phyloP scores from a whole-genome alignment of 2,329 filamentous ascomycete genomes.

The Pseudopyricularia javanii region DNA sequence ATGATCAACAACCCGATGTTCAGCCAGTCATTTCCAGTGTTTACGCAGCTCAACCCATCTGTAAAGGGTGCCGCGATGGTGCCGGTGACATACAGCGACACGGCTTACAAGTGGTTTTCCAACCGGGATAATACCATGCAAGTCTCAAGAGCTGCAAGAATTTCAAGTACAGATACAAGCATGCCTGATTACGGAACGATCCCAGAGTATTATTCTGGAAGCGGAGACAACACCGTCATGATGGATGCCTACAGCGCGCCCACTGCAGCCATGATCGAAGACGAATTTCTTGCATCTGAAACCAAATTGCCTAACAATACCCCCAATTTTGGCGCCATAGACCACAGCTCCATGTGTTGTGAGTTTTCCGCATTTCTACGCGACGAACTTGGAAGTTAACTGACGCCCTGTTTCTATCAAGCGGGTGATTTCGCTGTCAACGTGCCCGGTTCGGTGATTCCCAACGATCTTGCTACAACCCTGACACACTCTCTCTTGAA shows the following conservation, averaged over 20 bases:
- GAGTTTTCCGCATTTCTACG: background rate
- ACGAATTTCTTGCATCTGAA: conserved; percentile 15
- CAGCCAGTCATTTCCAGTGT: background rate
- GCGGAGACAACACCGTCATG: conserved; percentile 7
- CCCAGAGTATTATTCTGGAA: conserved; percentile 4
- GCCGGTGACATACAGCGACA: conserved; percentile 14
- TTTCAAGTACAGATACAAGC: conserved; percentile 23
- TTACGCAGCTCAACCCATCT: background rate
- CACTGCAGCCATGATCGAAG: conserved; percentile 16
- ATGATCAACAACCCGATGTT: background rate
- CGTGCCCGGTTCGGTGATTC: conserved; percentile 13
- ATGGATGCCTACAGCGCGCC: conserved; percentile 15
- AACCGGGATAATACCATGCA: background rate
- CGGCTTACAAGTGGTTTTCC: conserved; percentile 10
- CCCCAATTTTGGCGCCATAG: conserved; percentile 16
- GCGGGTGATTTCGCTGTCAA: conserved; percentile 8
- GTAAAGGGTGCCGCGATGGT: conserved; percentile 7
- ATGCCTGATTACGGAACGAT: conserved; percentile 25
- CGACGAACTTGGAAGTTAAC: background rate
- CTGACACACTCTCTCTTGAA: conserved; percentile 35
- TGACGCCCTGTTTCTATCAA: background rate
- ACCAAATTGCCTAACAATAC: conserved; percentile 30
- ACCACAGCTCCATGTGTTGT: background rate
- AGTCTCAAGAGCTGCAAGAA: conserved; percentile 8
- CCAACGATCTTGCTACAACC: conserved; percentile 25